Percentiles rank a stretch among this genome's conserved stretches.
Evolutionary conservation across 2,329 filamentous ascomycete genomes (phyloP).

Genomic region (Aspergillus sp.): DNA sequence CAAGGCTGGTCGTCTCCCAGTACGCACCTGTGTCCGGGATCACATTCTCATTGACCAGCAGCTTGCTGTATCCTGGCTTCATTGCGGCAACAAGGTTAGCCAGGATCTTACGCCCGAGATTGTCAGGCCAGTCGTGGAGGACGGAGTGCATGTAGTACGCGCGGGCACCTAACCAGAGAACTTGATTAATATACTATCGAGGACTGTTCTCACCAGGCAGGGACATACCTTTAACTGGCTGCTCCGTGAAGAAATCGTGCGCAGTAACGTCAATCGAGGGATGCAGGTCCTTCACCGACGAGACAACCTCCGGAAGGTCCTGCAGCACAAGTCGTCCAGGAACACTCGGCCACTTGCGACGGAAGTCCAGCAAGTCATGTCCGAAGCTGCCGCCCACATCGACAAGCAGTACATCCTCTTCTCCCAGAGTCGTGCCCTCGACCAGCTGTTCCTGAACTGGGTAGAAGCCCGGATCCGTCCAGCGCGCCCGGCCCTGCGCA

Average conservation of each 20-base stretch:
- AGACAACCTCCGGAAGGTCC: conserved; percentile 46
- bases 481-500: conserved; percentile 27
- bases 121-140: conserved; percentile 34
- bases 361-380: conserved; percentile 43
- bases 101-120: conserved; percentile 32
- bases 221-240: conserved; percentile 44
- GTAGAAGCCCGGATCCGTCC: conserved; percentile 34
- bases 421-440: conserved; percentile 2
- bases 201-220: no score
- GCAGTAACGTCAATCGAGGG: conserved; percentile 33
- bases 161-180: conserved; percentile 22
- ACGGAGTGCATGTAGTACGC: conserved; percentile 22
- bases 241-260: conserved; percentile 50
- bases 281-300: conserved; percentile 10
- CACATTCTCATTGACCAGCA: conserved; percentile 47
- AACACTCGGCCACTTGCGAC: conserved; percentile 33
- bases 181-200: no score
- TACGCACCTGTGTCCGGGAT: conserved; percentile 38
- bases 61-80: conserved; percentile 39
- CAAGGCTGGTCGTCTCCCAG: conserved; percentile 34
- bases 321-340: conserved; percentile 50
- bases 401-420: conserved; percentile 32
- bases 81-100: conserved; percentile 27
- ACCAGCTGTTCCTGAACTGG: conserved; percentile 23
- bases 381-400: conserved; percentile 47